Conservation (phyloP, 2,329 filamentous ascomycete genomes). For the Talaromyces amestolkiae region DNA sequence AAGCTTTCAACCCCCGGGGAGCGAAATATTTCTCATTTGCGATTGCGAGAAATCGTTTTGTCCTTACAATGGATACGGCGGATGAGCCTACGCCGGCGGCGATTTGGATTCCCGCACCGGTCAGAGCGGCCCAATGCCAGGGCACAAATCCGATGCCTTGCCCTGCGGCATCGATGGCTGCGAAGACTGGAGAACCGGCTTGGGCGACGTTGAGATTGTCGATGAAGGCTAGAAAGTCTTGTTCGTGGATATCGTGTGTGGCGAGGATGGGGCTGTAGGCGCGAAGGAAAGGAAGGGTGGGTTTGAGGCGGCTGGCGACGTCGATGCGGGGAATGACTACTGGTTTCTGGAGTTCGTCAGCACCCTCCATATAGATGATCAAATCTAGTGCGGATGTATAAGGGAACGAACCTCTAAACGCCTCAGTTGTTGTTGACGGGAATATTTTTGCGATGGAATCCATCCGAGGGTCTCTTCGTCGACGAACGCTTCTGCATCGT, state of each 20-base stretch:
- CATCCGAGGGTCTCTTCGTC: conserved; percentile 12
- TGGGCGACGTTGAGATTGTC: conserved; percentile 20
- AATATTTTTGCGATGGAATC: neutral
- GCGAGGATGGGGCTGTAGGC: conserved; percentile 18
- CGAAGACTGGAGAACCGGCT: conserved; percentile 18
- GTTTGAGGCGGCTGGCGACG: conserved; percentile 9
- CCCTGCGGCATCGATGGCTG: conserved; percentile 14
- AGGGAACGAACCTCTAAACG: conserved; percentile 1
- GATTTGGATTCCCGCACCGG: conserved; percentile 8
- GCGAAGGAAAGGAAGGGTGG: conserved; percentile 18
- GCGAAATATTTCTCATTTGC: conserved; percentile 12
- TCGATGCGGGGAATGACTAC: conserved; percentile 20
- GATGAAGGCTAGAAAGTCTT: conserved; percentile 21
- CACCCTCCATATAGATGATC: too few relatives aligned
- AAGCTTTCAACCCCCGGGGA: conserved; percentile 7
- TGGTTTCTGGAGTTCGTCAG: conserved; percentile 5
- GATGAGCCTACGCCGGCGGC: conserved; percentile 10
- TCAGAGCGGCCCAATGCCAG: conserved; percentile 15
- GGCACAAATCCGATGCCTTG: conserved; percentile 20
- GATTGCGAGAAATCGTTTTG: conserved; percentile 7
- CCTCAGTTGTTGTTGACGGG: neutral
- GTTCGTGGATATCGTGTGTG: conserved; percentile 14
- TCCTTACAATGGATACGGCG: conserved; percentile 3
- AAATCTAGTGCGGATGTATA: too few relatives aligned
- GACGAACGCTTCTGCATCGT: conserved; percentile 12